phyloP scores from a whole-genome alignment of 805 yeast genomes.

The Saccharomycopsis selenospora region DNA sequence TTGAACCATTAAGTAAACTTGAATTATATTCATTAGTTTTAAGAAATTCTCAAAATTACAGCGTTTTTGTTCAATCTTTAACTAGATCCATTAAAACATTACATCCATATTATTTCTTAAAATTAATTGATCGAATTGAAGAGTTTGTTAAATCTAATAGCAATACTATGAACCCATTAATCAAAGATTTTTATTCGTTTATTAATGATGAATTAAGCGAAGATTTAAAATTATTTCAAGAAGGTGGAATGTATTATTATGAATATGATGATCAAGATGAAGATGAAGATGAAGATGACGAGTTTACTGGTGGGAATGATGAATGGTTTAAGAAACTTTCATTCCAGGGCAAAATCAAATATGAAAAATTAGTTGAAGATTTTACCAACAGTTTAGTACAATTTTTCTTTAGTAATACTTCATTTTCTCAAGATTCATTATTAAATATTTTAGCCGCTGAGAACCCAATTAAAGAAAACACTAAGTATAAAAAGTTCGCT shows the following conservation, averaged over 20 bases:
- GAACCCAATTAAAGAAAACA: background rate
- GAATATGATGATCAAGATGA: no score
- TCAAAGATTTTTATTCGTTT: background rate
- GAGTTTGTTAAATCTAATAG: background rate
- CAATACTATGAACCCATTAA: background rate
- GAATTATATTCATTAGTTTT: slow-evolving; percentile 7
- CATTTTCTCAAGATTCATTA: background rate
- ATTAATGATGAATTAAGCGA: background rate
- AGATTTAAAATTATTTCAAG: background rate
- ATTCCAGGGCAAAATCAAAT: slow-evolving; percentile 10
- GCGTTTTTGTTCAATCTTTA: background rate
- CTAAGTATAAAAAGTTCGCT: background rate
- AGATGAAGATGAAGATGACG: background rate
- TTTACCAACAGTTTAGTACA: background rate
- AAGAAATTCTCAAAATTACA: background rate
- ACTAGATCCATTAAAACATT: slow-evolving; percentile 1
- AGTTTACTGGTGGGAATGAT: background rate
- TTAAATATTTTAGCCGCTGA: background rate
- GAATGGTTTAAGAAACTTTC: slow-evolving; percentile 13
- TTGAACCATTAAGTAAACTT: background rate
- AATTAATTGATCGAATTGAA: background rate
- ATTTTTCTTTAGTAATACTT: slow-evolving; percentile 3
- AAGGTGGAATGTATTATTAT: slow-evolving; percentile 9
- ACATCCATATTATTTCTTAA: slow-evolving; percentile 8
- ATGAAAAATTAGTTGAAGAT: slow-evolving; percentile 10